These are phyloP conservation scores for Auriculariales sp. DNA, from an alignment of 768 basidiomycete genomes.

Conservation along the genomic window DNA sequence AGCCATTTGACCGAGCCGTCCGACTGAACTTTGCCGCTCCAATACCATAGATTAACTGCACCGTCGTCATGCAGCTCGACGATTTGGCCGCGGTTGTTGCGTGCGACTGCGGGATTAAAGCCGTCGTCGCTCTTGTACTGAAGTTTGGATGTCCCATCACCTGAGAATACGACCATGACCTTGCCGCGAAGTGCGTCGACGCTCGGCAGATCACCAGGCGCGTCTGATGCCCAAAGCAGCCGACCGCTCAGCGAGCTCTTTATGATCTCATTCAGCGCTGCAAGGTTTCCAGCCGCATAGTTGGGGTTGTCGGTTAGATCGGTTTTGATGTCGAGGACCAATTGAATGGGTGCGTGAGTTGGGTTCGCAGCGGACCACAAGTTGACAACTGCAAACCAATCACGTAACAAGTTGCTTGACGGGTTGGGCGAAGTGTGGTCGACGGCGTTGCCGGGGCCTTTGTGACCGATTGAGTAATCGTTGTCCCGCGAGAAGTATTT, in stretches of 20 bases:
- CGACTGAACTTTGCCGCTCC: not conserved
- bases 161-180: not conserved
- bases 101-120: not conserved
- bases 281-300: not conserved
- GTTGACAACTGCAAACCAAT: not conserved
- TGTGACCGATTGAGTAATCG: not conserved
- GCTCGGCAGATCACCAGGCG: not conserved
- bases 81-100: not conserved
- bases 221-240: not conserved
- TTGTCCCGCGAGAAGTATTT: not conserved
- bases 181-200: not conserved
- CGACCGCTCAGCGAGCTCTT: not conserved
- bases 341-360: not conserved
- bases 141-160: not conserved
- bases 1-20: not conserved
- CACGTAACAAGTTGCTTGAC: not conserved
- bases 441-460: not conserved
- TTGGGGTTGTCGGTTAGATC: not conserved
- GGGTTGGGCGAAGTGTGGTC: not conserved
- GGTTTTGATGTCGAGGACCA: not conserved
- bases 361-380: not conserved
- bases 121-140: not conserved
- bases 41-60: not conserved
- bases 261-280: not conserved
- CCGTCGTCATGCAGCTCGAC: constrained; percentile 1